Base-by-base conservation (phyloP, 139 green algal genomes). In the Mychonastes homosphaera region DNA sequence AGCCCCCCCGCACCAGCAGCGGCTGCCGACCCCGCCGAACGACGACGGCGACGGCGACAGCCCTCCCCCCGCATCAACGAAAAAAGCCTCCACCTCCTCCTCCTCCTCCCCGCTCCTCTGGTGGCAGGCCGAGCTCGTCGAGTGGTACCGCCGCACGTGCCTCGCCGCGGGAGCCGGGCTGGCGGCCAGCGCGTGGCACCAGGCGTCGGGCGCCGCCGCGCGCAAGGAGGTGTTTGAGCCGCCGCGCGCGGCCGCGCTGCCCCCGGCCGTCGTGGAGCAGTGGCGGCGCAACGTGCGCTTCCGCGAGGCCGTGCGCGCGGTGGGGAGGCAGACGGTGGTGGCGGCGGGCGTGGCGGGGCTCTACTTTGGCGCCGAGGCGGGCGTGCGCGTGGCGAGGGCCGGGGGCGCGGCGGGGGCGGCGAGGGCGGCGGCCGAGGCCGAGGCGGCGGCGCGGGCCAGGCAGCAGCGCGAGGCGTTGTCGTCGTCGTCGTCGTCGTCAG, bases 281-380 rank as follows among this genome's bases (percentile, higher is more conserved):
- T 65, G 26, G 18, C 46, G 43, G 21, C 12, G 53, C 32, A 65
- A 53, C 35, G 45, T 49, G 18, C 21, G 39, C 19, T 40, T 65
- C 32, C 21, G 24, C 3, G 35, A 51, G 29, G 58, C 33, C 10
- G 32, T 65, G 21, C 26, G 58, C 19, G 39, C 45, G 32, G 34
- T 65, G 3, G 58, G 58, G 12, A 27, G 58, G 28, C 58, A 65
- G 27, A 53, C 58, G 23, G 23, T 65, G 24, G 57, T 65, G 16
- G 32, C 53, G 0, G 44, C 36, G 3, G 47, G 58, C 18, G 41
- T 48, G 8, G 41, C 41, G 7, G 58, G 27, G 15, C 45, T 65
- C 7, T 65, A 65, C 36, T 65, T 65, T 52, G 58, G 58, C 33
- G 58, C 46, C 2, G 58, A 65, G 58, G 36, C 58, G 21, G 58